Conservation (phyloP, 352 stramenopile species). For the Phytophthora hibernalis region DNA sequence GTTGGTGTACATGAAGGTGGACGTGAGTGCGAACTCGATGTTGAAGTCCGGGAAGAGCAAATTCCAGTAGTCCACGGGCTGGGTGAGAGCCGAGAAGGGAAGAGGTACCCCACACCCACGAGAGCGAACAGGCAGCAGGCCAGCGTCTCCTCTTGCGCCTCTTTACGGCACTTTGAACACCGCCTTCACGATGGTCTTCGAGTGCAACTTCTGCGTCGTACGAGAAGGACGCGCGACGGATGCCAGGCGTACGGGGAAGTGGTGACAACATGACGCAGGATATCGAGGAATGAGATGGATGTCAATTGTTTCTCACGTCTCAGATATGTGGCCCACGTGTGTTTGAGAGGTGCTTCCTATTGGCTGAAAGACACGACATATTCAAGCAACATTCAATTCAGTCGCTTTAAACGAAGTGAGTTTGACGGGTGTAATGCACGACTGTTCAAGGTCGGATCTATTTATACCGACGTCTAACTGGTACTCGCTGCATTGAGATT, state of each 20-base stretch:
- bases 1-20: slow-evolving; percentile 88
- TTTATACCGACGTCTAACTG: too few species aligned
- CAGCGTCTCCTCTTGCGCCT: slow-evolving; percentile 52
- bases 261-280: slow-evolving; percentile 61
- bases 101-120: slow-evolving; percentile 84
- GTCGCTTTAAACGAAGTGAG: too few species aligned
- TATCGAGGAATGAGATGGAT: slow-evolving; percentile 16
- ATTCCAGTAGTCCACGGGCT: slow-evolving; percentile 91
- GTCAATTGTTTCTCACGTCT: slow-evolving; percentile 18
- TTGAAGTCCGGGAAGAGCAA: slow-evolving; percentile 88
- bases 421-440: too few species aligned
- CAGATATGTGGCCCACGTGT: slow-evolving; percentile 14
- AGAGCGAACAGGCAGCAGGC: slow-evolving; percentile 76
- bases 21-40: slow-evolving; percentile 88
- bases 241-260: slow-evolving; percentile 53
- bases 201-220: slow-evolving; percentile 43
- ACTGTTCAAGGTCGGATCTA: too few species aligned
- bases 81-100: slow-evolving; percentile 89
- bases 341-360: too few species aligned
- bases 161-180: slow-evolving; percentile 35
- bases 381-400: too few species aligned
- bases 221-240: slow-evolving; percentile 41
- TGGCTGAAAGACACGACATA: too few species aligned
- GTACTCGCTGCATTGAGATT: too few species aligned
- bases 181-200: slow-evolving; percentile 39